Conservation (phyloP, 2,329 filamentous ascomycete genomes). For the Epichloe hybrida region DNA sequence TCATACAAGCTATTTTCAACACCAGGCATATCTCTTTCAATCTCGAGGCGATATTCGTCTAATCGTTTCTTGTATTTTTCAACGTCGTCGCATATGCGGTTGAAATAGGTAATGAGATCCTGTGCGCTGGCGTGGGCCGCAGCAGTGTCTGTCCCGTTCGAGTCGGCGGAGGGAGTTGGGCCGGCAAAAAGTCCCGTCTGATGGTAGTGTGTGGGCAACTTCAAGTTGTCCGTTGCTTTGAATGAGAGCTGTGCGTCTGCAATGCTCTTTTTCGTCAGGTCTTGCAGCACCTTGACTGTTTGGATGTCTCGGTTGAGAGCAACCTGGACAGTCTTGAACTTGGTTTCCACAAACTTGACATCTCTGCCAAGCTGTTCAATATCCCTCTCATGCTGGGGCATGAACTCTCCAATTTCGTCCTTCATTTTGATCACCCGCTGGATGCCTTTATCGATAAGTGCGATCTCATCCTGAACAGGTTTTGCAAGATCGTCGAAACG, state of each 20-base stretch:
- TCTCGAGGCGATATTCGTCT: conserved; percentile 31
- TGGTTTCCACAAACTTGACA: conserved; percentile 35
- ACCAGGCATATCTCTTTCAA: conserved; percentile 33
- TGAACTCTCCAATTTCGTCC: conserved; percentile 61
- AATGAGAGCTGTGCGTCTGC: conserved; percentile 59
- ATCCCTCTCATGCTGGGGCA: conserved; percentile 40
- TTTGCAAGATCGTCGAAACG: conserved; percentile 84
- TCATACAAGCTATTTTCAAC: conserved; percentile 34
- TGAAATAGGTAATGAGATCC: conserved; percentile 31
- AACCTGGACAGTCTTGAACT: conserved; percentile 31
- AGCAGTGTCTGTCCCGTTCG: conserved; percentile 19
- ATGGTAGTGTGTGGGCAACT: conserved; percentile 48
- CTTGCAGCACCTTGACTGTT: conserved; percentile 50
- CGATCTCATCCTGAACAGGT: conserved; percentile 65
- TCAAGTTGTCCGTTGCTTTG: conserved; percentile 60
- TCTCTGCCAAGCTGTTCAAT: conserved; percentile 33
- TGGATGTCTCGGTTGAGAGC: conserved; percentile 43
- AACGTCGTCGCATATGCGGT: conserved; percentile 29
- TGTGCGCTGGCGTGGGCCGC: conserved; percentile 25
- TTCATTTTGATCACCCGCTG: conserved; percentile 66
- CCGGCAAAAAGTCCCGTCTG: conserved; percentile 30
- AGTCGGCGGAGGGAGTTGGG: conserved; percentile 14
- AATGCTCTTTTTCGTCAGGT: conserved; percentile 46
- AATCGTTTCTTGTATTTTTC: conserved; percentile 29
- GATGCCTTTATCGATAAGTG: conserved; percentile 66